These are phyloP conservation scores for Coemansia sp. DNA, from an alignment of 192 early-diverging fungal genomes.

Conservation along the genomic window DNA sequence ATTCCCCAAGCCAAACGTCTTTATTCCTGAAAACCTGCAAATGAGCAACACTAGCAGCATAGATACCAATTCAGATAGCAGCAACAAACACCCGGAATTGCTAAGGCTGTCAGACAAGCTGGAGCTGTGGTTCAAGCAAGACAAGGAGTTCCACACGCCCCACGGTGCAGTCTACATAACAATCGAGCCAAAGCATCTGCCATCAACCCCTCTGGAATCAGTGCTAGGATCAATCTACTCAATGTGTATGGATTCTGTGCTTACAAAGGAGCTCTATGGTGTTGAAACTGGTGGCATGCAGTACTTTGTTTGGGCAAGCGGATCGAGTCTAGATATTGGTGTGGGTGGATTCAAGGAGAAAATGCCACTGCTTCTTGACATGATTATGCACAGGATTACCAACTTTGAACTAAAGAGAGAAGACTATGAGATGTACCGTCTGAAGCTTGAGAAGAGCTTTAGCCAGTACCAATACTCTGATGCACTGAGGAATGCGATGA, in stretches of 20 bases:
- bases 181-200: slow-evolving; percentile 15
- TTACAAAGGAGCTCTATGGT: slow-evolving; percentile 79
- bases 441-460: not conserved
- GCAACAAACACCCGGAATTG: slow-evolving; percentile 4
- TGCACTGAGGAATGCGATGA: not conserved
- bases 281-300: slow-evolving; percentile 71
- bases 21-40: slow-evolving; percentile 71
- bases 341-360: slow-evolving; percentile 83
- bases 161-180: slow-evolving; percentile 71
- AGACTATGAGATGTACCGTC: not conserved
- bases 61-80: not conserved
- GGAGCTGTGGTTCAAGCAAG: slow-evolving; percentile 90
- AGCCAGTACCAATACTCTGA: not conserved
- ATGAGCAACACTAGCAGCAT: slow-evolving; percentile 16
- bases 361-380: slow-evolving; percentile 62
- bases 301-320: slow-evolving; percentile 61
- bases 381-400: slow-evolving; percentile 52
- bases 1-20: slow-evolving; percentile 29
- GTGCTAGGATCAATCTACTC: slow-evolving; percentile 65
- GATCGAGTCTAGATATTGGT: not conserved
- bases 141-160: slow-evolving; percentile 85
- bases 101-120: slow-evolving; percentile 9
- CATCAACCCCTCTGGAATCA: slow-evolving; percentile 57
- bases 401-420: slow-evolving; percentile 12
- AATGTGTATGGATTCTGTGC: slow-evolving; percentile 66